Base-by-base conservation (phyloP, 306 rosid genomes). In the Bauhinia variegata region DNA sequence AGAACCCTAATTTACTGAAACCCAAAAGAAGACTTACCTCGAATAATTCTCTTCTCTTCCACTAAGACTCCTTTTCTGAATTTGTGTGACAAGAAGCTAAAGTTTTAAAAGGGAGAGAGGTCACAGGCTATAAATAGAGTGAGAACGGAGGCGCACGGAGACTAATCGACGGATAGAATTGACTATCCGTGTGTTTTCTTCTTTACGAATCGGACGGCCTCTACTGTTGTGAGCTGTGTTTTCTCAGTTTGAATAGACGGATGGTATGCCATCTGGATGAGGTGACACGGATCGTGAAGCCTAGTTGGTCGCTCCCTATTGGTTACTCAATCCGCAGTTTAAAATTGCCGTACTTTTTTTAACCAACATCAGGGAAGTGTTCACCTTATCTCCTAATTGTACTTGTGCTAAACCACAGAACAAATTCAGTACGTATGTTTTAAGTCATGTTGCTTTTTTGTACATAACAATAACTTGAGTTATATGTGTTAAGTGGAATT, bases 161-260 rank as follows among this genome's bases (percentile, higher is more conserved):
- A 60, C 2, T 6, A 61, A 80, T 70, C 84, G 48, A 83, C 82
- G 92, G 85, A 10, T 52, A 52, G 4, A 53, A 83, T 67, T 56
- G 5, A 28, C 5, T 39, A 48, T 76, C 78, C 82, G 67, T 77
- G 92, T 81, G 91, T 70, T 86, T 86, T 77, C 71, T 77, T 60
- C 5, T 14, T n/a, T n/a, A 2, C 0, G 1, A 7, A 86, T 79
- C 80, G 14, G n/a, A 81, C 87, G 92, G 87, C 2, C 0, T 0
- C 7, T 12, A 15, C 30, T 4, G 46, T 6, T 11, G 11, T 31
- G 7, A 16, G 12, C 28, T 83, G 92, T 86, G 92, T 71, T 86
- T 86, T 84, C 85, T 79, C 60, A 1, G 0, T 7, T 30, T 7
- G 0, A 74, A 34, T 68, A 12, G 23, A 70, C 83, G 88, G 85